A percentile compares a stretch with the other conserved stretches of the same genome.
phyloP scores from a whole-genome alignment of 2,329 filamentous ascomycete species.

The Colletotrichum sp. region DNA sequence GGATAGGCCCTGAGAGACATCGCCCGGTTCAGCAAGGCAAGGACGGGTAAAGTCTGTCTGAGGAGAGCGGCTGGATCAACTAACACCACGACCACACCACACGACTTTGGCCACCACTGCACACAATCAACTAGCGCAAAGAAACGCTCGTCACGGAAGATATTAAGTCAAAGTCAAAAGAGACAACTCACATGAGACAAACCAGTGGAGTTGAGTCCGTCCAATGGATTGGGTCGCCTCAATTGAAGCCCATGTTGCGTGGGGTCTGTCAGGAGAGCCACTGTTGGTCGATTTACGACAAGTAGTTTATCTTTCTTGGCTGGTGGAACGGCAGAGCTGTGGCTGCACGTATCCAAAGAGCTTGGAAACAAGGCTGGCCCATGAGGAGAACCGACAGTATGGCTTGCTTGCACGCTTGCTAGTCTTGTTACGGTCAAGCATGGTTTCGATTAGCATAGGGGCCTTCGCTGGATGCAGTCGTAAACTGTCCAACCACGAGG shows the following conservation, averaged over 20 bases:
- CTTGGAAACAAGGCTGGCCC: constrained; percentile 4
- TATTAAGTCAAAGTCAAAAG: not conserved
- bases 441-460: not conserved
- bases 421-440: constrained; percentile 7
- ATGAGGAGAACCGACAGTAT: not conserved
- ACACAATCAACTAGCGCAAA: not conserved
- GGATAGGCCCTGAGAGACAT: not conserved
- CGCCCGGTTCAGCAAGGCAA: not conserved
- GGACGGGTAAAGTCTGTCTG: not conserved
- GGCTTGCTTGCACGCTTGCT: not conserved
- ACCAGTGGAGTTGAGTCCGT: not conserved
- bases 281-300: constrained; percentile 23
- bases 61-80: not conserved
- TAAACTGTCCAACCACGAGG: constrained; percentile 48
- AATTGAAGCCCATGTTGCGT: not conserved
- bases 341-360: constrained; percentile 16
- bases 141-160: not conserved
- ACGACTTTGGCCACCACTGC: not conserved
- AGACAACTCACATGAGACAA: constrained; percentile 18
- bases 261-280: not conserved
- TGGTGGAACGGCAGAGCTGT: constrained; percentile 14
- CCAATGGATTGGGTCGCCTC: not conserved
- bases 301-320: constrained; percentile 24
- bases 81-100: not conserved
- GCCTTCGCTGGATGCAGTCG: constrained; percentile 26